Percentiles rank a stretch among this genome's conserved stretches.
Evolutionary conservation across 2,329 filamentous ascomycete species (phyloP).

Genomic region (Scolecobasidium constrictum): DNA sequence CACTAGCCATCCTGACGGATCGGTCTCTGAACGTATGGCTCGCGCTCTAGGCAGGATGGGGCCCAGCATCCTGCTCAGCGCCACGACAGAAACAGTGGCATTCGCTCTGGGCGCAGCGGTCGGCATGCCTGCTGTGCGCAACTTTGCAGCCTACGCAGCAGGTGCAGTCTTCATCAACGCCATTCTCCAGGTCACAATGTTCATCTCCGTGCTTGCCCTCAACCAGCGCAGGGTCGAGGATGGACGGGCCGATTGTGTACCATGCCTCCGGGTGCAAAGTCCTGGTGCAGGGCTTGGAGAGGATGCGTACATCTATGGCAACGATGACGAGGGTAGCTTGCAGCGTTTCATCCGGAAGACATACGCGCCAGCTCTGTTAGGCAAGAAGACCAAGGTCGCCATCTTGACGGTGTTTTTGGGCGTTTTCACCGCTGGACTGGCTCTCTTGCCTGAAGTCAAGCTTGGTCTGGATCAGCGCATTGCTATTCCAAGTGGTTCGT

Average conservation of each 20-base stretch:
- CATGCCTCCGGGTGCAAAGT: conserved; percentile 71
- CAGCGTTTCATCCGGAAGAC: conserved; percentile 83
- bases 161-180: conserved; percentile 97
- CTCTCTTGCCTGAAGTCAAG: conserved; percentile 71
- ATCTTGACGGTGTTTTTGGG: conserved; percentile 78
- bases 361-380: conserved; percentile 74
- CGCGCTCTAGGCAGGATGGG: conserved; percentile 92
- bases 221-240: conserved; percentile 89
- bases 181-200: conserved; percentile 93
- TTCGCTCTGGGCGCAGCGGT: conserved; percentile 90
- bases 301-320: conserved; percentile 41
- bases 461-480: conserved; percentile 91
- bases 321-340: conserved; percentile 71
- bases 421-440: conserved; percentile 73
- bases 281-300: conserved; percentile 36
- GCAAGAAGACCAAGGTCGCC: conserved; percentile 65
- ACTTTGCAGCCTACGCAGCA: conserved; percentile 93
- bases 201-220: conserved; percentile 78
- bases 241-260: conserved; percentile 81
- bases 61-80: conserved; percentile 89
- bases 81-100: conserved; percentile 85
- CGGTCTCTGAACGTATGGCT: conserved; percentile 75
- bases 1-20: conserved; percentile 76
- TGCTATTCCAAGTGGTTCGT: conserved; percentile 86
- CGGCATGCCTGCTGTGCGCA: conserved; percentile 94